Evolutionary conservation across 306 rosid genomes (phyloP), one percentile per base, ranked within the genome.

Genomic region (Casuarina glauca): DNA sequence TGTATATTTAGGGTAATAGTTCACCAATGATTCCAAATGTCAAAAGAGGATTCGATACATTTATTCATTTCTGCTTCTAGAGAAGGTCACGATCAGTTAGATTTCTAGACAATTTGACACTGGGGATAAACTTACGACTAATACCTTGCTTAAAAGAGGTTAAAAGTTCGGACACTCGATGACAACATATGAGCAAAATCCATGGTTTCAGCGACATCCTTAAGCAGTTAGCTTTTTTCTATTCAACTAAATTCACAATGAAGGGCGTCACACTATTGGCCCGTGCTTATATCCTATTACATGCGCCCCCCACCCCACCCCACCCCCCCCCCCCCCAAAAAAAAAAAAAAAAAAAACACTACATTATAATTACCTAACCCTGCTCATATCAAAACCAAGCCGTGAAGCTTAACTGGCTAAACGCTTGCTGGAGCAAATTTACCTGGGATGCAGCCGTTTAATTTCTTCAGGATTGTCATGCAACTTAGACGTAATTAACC

Each of bases 391-490:
- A 62, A 54, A 66, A 66, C 67, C 58, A 61, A 50, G 55, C 62
- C 20, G 15, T 44, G 62, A 69, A 81, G 64, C 20, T 67, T 64
- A 62, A 50, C 74, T 62, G 77, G 76, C 81, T 26, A 76, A 70
- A 67, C 70, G 76, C 50, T 54, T 5, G 3, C 49, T 32, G 32
- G 69, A 67, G 83, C 64, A 64, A 79, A 74, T 43, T 84, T 83
- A 95, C 99, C 97, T 93, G 26, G 97, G 94, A 72, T 95, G 96
- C 26, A 82, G 78, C 82, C 77, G 79, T 73, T 82, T 85, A 84
- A 87, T 86, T 82, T 93, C 97, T 80, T 88, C 88, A 51, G 83
- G 85, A 88, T 70, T 85, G 68, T 78, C 84, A 50, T 84, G 91
- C 90, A 81, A 60, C 81, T 82, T 88, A 17, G 97, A 89, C 83